phyloP scores from a whole-genome alignment of 2,329 filamentous ascomycete genomes.

The Calonectria pseudoturangicola region DNA sequence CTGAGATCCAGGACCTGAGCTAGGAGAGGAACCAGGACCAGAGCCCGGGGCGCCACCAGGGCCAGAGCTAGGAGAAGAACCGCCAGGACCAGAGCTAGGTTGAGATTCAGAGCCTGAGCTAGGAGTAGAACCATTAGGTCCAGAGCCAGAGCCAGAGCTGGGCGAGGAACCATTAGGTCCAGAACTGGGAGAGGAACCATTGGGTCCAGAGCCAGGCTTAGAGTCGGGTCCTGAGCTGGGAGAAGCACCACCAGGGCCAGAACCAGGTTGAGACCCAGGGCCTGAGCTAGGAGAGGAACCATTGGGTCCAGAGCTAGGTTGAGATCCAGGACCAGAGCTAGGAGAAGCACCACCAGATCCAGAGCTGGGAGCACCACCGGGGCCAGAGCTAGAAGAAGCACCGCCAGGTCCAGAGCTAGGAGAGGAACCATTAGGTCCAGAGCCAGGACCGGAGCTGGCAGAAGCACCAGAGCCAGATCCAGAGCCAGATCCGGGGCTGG shows the following conservation, averaged over 20 bases:
- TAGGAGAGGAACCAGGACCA: neutral
- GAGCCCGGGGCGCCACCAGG: neutral
- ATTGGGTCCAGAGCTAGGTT: neutral
- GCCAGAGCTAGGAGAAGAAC: neutral
- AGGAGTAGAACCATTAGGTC: neutral
- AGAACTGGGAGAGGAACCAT: neutral
- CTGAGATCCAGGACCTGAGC: too few species aligned
- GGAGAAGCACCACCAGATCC: neutral
- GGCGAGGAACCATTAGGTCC: neutral
- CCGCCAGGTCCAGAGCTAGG: neutral
- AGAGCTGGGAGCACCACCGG: too few species aligned
- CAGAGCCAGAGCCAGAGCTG: neutral
- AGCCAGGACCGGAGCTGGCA: neutral
- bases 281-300: neutral
- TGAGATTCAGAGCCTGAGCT: neutral
- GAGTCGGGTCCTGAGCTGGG: too few species aligned
- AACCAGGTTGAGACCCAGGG: neutral
- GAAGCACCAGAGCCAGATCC: neutral
- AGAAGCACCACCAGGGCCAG: neutral
- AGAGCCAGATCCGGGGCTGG: neutral
- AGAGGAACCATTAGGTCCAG: too few species aligned
- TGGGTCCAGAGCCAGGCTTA: neutral
- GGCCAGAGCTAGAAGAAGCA: neutral
- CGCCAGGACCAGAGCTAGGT: neutral
- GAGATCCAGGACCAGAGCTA: neutral